Base-by-base conservation (phyloP, 345 rosid species). In the Triadica sebifera region DNA sequence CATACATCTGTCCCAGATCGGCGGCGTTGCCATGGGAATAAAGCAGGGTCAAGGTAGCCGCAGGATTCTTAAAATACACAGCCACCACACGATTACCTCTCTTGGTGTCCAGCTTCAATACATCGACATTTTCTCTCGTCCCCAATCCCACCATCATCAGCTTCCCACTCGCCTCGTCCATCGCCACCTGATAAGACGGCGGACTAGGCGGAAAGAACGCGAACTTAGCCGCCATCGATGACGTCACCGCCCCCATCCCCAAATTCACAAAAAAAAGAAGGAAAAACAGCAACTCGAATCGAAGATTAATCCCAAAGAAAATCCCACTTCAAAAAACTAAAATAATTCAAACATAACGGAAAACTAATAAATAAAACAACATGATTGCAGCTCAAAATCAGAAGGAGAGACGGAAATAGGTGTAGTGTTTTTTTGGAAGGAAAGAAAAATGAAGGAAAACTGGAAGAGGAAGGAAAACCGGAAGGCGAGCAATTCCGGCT, bases 21-120 rank as follows among this genome's bases (percentile, higher is more conserved):
- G 97, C 98, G 8, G 98, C 98, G 81, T 94, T 94, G 12, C 98
- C 98, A 46, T 94, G 98, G 1, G 98, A 91, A 77, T 92, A 92
- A 17, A 92, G 86, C 53, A 92, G 59, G 4, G 98, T 92, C 74
- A 92, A 84, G 25, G 87, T 75, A n/a, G 98, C 98, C 13, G 82
- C 62, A 39, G 90, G 93, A 64, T 92, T 94, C 86, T 86, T 87
- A 53, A 92, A 79, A 78, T 88, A 94, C 71, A 93, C 84, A 37
- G 93, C 97, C 68, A 88, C 94, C 74, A 92, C 90, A 70, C 82
- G 87, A 79, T 88, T 94, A 77, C 98, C 94, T 75, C 90, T 86
- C 89, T 90, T 89, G 0, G 98, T 94, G 25, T 80, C 80, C 70
- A 90, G 75, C 79, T 60, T 89, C 83, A 89, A 74, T 6, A 90